phyloP scores from a whole-genome alignment of 176 grass and related monocot genomes.

The Aegilops longissima region DNA sequence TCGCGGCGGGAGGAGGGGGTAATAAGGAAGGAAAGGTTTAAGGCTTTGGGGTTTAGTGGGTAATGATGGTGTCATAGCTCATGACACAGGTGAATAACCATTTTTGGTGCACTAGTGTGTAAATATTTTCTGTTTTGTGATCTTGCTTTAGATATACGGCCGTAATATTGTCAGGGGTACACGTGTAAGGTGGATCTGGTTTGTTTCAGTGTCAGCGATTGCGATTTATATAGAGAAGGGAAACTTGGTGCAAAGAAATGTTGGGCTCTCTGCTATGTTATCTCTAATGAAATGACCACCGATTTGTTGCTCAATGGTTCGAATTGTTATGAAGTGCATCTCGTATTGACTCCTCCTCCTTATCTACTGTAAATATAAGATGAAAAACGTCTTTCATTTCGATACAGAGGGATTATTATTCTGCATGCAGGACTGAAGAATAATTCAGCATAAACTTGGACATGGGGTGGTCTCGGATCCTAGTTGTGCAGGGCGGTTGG shows the following conservation, averaged over 20 bases:
- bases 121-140: background rate
- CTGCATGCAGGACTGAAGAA: background rate
- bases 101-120: conserved; percentile 26
- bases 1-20: conserved; percentile 37
- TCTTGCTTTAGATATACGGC: conserved; percentile 34
- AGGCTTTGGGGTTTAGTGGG: conserved; percentile 11
- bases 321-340: background rate
- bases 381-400: too few species aligned
- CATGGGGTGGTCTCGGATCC: background rate
- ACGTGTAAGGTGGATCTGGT: conserved; percentile 21
- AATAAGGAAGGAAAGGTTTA: conserved; percentile 19
- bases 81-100: conserved; percentile 32
- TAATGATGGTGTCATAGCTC: conserved; percentile 25
- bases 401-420: too few species aligned
- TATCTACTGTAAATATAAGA: too few species aligned
- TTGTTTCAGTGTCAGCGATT: background rate
- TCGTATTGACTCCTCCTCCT: background rate
- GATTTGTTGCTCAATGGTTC: background rate
- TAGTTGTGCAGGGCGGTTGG: background rate
- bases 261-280: background rate
- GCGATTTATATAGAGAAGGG: conserved; percentile 32
- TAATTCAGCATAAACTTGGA: background rate
- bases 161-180: conserved; percentile 27
- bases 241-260: conserved; percentile 30
- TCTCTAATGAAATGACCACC: conserved; percentile 1